Evolutionary conservation across 352 stramenopile genomes (phyloP).

Genomic region (Blastocystis sp.): DNA sequence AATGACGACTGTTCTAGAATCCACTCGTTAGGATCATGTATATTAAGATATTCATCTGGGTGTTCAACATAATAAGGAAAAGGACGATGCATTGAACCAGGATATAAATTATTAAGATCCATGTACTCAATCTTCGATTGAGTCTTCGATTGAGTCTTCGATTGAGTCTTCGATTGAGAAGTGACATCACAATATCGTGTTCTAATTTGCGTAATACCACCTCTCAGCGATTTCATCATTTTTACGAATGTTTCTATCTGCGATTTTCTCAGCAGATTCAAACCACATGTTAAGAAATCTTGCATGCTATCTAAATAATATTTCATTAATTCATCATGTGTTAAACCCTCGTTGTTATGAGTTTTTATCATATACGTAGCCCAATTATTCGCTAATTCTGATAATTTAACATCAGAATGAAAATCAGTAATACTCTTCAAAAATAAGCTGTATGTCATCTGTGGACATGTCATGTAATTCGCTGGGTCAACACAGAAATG

Average conservation of each 20-base stretch:
- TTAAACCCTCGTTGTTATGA: not conserved
- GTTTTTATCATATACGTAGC: not conserved
- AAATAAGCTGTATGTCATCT: not conserved
- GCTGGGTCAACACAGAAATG: not conserved
- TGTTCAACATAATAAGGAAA: slow-evolving; percentile 2
- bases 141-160: not conserved
- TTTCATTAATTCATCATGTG: not conserved
- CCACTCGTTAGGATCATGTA: not conserved
- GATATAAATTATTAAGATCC: not conserved
- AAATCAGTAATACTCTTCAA: not conserved
- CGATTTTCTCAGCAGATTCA: not conserved
- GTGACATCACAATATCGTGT: not conserved
- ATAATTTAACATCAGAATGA: too few species aligned
- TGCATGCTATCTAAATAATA: not conserved
- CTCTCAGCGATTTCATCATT: not conserved
- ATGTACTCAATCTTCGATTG: not conserved
- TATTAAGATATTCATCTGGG: not conserved
- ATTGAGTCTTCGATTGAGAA: too few species aligned
- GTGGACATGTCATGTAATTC: not conserved
- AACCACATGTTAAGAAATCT: not conserved
- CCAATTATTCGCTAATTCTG: not conserved
- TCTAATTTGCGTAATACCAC: not conserved
- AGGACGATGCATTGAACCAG: not conserved
- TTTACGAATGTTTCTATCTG: not conserved
- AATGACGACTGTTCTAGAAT: not conserved